These are phyloP conservation scores for Lobosporangium transversale DNA, from an alignment of 192 early-diverging fungal genomes.

Conservation along the genomic window DNA sequence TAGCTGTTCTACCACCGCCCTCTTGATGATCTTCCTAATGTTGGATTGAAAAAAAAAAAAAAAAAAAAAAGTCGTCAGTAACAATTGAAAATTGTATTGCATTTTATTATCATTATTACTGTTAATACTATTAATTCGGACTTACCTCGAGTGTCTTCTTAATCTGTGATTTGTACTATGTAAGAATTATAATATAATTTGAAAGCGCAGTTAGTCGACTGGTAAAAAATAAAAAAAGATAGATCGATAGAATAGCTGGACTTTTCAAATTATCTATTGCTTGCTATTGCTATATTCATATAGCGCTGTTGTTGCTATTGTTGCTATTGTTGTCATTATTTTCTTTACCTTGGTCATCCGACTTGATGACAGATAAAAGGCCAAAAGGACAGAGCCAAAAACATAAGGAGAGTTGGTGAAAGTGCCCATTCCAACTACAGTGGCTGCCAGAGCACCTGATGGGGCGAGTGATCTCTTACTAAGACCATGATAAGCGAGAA, in stretches of 20 bases:
- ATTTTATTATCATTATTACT: neutral
- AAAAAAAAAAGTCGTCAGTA: neutral
- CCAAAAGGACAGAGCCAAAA: slow-evolving; percentile 74
- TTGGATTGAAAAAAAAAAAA: too few relatives aligned
- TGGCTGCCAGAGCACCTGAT: slow-evolving; percentile 78
- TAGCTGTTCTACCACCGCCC: slow-evolving; percentile 56
- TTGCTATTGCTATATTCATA: too few relatives aligned
- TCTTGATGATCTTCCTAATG: slow-evolving; percentile 56
- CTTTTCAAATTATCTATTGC: neutral
- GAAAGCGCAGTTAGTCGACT: neutral
- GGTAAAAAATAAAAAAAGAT: neutral
- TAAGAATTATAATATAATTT: neutral
- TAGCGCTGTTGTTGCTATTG: too few relatives aligned
- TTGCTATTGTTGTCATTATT: too few relatives aligned
- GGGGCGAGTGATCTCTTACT: slow-evolving; percentile 74
- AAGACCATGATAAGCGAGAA: slow-evolving; percentile 66
- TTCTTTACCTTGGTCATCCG: slow-evolving; percentile 62
- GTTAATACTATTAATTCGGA: neutral
- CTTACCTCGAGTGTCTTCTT: slow-evolving; percentile 48
- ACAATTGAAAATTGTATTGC: neutral
- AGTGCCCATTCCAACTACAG: slow-evolving; percentile 77
- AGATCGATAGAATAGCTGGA: neutral
- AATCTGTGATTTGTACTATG: slow-evolving; percentile 42
- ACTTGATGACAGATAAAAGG: slow-evolving; percentile 78
- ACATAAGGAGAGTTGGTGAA: slow-evolving; percentile 71